These are phyloP conservation scores for Zymoseptoria pseudotritici DNA, from an alignment of 2,329 filamentous ascomycete genomes.

Conservation along the genomic window DNA sequence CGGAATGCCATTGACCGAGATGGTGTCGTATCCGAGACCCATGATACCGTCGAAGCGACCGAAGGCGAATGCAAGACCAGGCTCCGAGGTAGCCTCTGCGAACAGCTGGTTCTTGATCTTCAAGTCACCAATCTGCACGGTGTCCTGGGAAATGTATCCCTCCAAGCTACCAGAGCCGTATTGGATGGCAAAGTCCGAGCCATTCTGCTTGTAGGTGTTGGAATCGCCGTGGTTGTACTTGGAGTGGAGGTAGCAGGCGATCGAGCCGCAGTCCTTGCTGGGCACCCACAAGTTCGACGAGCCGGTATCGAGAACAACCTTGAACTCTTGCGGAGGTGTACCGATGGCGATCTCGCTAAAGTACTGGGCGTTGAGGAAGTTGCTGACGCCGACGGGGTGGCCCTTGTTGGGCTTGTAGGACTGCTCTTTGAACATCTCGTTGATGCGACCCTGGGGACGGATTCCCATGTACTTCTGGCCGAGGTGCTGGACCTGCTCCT, in stretches of 20 bases:
- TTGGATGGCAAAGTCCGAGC: slow-evolving; percentile 80
- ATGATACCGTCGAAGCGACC: slow-evolving; percentile 96
- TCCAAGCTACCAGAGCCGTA: slow-evolving; percentile 93
- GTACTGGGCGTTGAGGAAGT: slow-evolving; percentile 99
- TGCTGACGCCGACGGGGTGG: slow-evolving; percentile 83
- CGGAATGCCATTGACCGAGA: slow-evolving; percentile 92
- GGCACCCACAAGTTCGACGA: slow-evolving; percentile 99
- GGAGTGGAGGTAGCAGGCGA: slow-evolving; percentile 93
- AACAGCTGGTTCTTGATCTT: slow-evolving; percentile 86
- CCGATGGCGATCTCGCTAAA: slow-evolving; percentile 95
- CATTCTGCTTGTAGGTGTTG: slow-evolving; percentile 89
- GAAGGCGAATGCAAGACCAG: slow-evolving; percentile 94
- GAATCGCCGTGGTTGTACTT: slow-evolving; percentile 93
- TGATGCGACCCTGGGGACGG: slow-evolving; percentile 60
- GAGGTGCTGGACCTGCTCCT: slow-evolving; percentile 71
- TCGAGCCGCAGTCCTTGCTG: slow-evolving; percentile 80
- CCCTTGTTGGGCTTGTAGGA: slow-evolving; percentile 57
- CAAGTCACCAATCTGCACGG: slow-evolving; percentile 78
- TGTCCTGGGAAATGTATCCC: slow-evolving; percentile 88
- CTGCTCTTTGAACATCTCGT: slow-evolving; percentile 73
- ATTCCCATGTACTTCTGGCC: slow-evolving; percentile 94
- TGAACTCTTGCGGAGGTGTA: slow-evolving; percentile 88
- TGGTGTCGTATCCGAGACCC: slow-evolving; percentile 87
- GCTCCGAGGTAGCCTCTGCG: slow-evolving; percentile 91
- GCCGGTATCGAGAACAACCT: slow-evolving; percentile 96